Evolutionary conservation across 768 basidiomycete genomes (phyloP).

Genomic region (Lactarius akahatsu): DNA sequence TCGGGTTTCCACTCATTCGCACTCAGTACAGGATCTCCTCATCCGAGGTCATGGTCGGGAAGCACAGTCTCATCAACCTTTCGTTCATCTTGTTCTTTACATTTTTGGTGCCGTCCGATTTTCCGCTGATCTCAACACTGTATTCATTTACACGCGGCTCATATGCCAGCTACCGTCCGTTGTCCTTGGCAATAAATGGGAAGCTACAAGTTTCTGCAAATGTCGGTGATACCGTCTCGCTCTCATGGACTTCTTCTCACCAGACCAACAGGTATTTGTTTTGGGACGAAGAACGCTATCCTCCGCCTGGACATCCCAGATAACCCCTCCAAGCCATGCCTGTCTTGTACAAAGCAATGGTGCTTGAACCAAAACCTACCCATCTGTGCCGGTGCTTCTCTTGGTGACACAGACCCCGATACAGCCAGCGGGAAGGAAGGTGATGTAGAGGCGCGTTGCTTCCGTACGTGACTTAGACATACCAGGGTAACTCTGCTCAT

Average conservation of each 20-base stretch:
- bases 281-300: conserved; percentile 82
- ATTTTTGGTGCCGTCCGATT: conserved; percentile 29
- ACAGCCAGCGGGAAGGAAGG: conserved; percentile 94
- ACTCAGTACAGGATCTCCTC: not conserved
- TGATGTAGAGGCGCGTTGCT: conserved; percentile 93
- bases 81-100: conserved; percentile 10
- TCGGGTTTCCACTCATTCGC: not conserved
- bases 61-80: not conserved
- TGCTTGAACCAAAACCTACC: conserved; percentile 88
- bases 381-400: conserved; percentile 75
- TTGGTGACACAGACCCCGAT: conserved; percentile 89
- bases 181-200: conserved; percentile 68
- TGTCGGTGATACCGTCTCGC: conserved; percentile 46
- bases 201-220: conserved; percentile 90
- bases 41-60: conserved; percentile 3
- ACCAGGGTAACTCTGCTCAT: not conserved
- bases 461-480: conserved; percentile 57
- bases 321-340: conserved; percentile 85
- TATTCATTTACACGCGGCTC: conserved; percentile 12
- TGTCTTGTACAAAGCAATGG: conserved; percentile 94
- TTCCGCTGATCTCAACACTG: not conserved
- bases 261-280: conserved; percentile 75
- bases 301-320: conserved; percentile 77
- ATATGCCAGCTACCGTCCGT: conserved; percentile 39
- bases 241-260: conserved; percentile 7